Base-by-base conservation (phyloP, 2,329 filamentous ascomycete genomes). In the Myriosclerotinia curreyana region DNA sequence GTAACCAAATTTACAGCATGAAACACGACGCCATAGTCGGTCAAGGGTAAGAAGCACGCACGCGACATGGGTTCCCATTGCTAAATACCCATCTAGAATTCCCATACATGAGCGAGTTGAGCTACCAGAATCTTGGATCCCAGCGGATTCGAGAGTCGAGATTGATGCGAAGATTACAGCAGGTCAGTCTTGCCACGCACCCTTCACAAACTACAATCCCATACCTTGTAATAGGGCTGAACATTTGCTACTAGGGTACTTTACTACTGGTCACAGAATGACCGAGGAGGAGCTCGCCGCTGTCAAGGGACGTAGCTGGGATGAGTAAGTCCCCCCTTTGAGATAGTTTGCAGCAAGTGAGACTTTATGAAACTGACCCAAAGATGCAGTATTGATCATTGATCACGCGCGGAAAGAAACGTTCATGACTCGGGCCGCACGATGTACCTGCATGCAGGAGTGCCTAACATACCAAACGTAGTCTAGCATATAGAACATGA, bases 151-250 rank as follows among this genome's bases (percentile, higher is more conserved):
- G 61, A 83, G 94, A 69, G 95, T 98, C n/a, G 95, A 99, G 77
- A 99, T 98, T 74, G 95, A 98, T 77, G 95, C 95, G 65, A 98
- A 98, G 81, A 97, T 98, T 75, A 95, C 94, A 71, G 92, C 94
- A 66, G 95, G 90, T 92, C 79, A 68, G 70, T 70, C 60, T 50
- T 65, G 60, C 58, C 59, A 54, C 38, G 55, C 51, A 58, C 31
- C 44, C 22, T 58, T 54, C 42, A 51, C 53, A 42, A 42, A 15
- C 15, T 42, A 42, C 42, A 50, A 40, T 22, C 54, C 51, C 44
- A 46, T 64, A 46, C 53, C 38, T 46, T 49, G 25, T 65, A 58
- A 69, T 73, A 73, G 70, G 70, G 71, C 71, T 76, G 70, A 77
- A 72, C 67, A 46, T 66, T 66, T 60, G 62, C 51, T 65, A 59